Evolutionary conservation across 2,329 filamentous ascomycete genomes (phyloP), one percentile per base, ranked within the genome.

Genomic region (Cercospora sesami): DNA sequence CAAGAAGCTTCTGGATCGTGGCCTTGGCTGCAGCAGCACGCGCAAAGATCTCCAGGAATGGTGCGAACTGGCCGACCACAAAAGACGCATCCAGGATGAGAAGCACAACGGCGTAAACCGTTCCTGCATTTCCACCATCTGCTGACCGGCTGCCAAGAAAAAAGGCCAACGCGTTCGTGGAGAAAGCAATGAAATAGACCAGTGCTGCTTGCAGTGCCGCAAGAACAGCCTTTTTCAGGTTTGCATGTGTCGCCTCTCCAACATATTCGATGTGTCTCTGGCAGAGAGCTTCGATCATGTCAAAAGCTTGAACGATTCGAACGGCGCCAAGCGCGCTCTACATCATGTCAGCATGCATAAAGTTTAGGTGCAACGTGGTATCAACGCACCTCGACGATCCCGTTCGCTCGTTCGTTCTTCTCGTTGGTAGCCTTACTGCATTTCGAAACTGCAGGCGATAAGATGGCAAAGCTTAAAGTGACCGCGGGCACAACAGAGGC

Each of bases 21-120:
- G 81, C 79, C 12, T 83, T 82, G 4, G 84, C 82, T 1, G 86
- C 82, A 2, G 86, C 83, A 0, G 88, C 87, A 33, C 80, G 79
- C 76, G 80, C 81, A 74, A 81, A 86, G 73, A 76, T 83, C 77
- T 88, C 86, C 14, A 91, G 78, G 60, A 90, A 84, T 0, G 89
- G 89, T 0, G 87, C 87, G 60, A 90, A 86, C 63, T 85, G 84
- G 31, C 88, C 87, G 26, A 90, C 81, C 36, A 90, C 83, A 60
- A 90, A 86, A 8, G 87, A 87, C 28, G 87, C 86, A 70, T 90
- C 88, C 1, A 90, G 82, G 10, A 90, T 85, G 31, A 90, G 80
- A 63, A 90, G 87, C 12, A 90, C 86, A 31, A 89, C 87, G 0
- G 87, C 88, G 71, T 89, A 90, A 16, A 88, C 81, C 1, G 84